Conservation (phyloP, 176 grass and related monocot species). For the Echinochloa phyllopogon region DNA sequence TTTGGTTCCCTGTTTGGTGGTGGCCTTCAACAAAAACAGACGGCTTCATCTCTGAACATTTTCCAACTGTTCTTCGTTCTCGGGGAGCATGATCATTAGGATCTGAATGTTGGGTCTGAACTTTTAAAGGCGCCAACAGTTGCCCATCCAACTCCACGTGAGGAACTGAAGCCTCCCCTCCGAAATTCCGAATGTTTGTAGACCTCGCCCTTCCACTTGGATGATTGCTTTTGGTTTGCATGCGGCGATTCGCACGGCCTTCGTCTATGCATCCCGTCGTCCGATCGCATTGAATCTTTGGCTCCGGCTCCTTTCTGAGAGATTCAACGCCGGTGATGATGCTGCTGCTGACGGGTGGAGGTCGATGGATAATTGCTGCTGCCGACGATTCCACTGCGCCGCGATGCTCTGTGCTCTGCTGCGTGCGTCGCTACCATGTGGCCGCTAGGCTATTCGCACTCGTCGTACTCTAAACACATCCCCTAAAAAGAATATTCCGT, state of each 20-base stretch:
- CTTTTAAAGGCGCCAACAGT: background rate
- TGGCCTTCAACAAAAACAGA: background rate
- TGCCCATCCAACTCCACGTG: background rate
- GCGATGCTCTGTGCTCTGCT: background rate
- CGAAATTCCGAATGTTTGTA: slow-evolving; percentile 2
- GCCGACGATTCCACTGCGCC: background rate
- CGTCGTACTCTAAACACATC: no score
- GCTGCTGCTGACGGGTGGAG: background rate
- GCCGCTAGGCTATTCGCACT: no score
- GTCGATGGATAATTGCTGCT: background rate
- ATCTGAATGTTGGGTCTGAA: background rate
- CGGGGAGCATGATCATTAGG: background rate
- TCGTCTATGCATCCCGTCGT: background rate
- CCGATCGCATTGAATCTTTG: background rate
- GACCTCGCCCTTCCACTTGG: slow-evolving; percentile 13
- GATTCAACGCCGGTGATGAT: slow-evolving; percentile 13
- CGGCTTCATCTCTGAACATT: background rate
- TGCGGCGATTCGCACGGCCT: background rate
- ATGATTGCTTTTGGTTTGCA: slow-evolving; percentile 42
- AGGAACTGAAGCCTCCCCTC: no score
- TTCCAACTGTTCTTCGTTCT: background rate
- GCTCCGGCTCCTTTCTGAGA: background rate
- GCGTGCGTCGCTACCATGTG: background rate
- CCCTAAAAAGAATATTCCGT: no score
- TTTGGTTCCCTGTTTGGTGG: background rate